A percentile compares a stretch with the other conserved stretches of the same genome.
phyloP scores from a whole-genome alignment of 306 rosid species.

The Prunus kanzakura region DNA sequence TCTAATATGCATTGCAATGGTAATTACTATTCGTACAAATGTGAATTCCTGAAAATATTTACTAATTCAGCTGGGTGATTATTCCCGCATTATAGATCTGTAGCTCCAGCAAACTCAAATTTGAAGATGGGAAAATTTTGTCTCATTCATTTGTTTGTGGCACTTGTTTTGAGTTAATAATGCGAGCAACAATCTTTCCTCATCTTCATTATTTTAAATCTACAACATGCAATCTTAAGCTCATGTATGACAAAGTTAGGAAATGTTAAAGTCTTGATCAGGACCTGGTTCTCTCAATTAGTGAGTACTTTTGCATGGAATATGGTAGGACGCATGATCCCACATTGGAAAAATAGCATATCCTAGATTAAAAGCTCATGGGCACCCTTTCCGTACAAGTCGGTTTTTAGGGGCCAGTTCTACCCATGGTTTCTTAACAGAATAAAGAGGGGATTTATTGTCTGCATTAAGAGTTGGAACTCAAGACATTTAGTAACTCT shows the following conservation, averaged over 20 bases:
- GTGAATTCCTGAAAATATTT: background rate
- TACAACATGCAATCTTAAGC: background rate
- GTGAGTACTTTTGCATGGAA: background rate
- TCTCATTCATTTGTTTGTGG: background rate
- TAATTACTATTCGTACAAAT: background rate
- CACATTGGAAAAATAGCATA: no score
- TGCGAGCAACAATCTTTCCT: background rate
- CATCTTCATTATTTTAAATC: background rate
- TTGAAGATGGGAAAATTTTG: background rate
- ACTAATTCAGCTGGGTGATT: background rate
- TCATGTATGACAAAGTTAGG: background rate
- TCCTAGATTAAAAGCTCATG: no score
- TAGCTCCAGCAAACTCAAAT: background rate
- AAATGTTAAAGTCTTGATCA: background rate
- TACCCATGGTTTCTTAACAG: no score
- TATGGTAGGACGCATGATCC: background rate
- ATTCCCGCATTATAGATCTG: background rate
- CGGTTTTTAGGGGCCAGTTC: no score
- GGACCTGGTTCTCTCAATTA: background rate
- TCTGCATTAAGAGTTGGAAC: background rate
- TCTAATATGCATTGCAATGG: background rate
- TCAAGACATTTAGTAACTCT: background rate
- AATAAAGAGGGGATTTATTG: background rate
- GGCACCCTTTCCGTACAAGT: no score
- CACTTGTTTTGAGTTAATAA: background rate